Percentiles rank a stretch among this genome's conserved stretches.
Evolutionary conservation across 352 stramenopile genomes (phyloP).

Genomic region (Globisporangium orthogonon): DNA sequence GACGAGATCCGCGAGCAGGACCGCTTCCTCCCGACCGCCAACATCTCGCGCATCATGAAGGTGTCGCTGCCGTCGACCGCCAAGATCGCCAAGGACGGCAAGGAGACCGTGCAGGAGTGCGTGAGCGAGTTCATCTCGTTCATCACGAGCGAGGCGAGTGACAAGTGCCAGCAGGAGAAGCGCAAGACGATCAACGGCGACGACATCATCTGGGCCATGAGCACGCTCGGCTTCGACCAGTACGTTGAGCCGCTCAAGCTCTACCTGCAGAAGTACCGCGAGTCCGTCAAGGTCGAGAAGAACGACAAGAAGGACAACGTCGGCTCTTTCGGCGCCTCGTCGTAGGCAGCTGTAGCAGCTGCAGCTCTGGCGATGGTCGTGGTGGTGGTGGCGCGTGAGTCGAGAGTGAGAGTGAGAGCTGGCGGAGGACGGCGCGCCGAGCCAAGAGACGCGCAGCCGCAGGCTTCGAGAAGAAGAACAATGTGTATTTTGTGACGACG

Average conservation of each 20-base stretch:
- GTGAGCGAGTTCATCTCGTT: conserved; percentile 99
- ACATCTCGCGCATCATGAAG: conserved; percentile 99
- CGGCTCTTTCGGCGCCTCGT: conserved; percentile 78
- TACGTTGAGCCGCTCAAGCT: conserved; percentile 99
- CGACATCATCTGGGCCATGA: conserved; percentile 99
- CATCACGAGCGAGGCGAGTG: conserved; percentile 97
- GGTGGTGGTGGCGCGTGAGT: not conserved
- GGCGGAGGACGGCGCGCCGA: not conserved
- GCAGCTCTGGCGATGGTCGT: not conserved
- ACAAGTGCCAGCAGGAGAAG: conserved; percentile 99
- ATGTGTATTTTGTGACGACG: not conserved
- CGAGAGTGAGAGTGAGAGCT: not conserved
- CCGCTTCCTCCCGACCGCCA: conserved; percentile 98
- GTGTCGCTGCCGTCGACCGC: conserved; percentile 96
- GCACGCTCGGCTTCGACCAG: conserved; percentile 98
- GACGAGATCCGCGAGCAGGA: conserved; percentile 94
- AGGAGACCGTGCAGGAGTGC: conserved; percentile 99
- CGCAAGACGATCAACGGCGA: conserved; percentile 99
- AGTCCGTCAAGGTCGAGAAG: conserved; percentile 90
- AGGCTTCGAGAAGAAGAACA: not conserved
- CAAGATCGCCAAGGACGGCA: conserved; percentile 99
- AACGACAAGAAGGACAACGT: conserved; percentile 91
- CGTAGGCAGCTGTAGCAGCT: conserved; percentile 22
- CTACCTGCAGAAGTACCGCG: conserved; percentile 98
- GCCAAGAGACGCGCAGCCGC: not conserved